Base-by-base conservation (phyloP, 2,329 filamentous ascomycete genomes). In the Fusarium napiforme region DNA sequence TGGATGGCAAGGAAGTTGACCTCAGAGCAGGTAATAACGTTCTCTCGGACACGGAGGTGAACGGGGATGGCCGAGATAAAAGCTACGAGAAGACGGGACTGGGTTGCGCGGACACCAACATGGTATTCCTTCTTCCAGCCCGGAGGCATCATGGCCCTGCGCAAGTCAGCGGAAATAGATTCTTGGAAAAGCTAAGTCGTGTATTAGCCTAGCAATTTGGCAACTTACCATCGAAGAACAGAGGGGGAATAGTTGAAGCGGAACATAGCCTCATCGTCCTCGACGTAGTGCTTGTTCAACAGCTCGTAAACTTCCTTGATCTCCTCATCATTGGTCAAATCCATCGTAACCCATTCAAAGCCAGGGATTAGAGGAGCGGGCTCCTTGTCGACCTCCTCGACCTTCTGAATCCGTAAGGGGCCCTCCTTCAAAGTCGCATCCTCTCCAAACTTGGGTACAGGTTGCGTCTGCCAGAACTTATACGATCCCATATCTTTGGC, bases 1-100 rank as follows among this genome's bases (percentile, higher is more conserved):
- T 99, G 96, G 62, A 99, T 92, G 79, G 95, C 97, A 75, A 99
- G 91, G 84, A 98, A 99, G 86, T 99, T 99, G 84, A 99, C 96
- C 82, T 99, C 96, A 55, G 93, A 95, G 75, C 93, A 92, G 71
- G 91, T 89, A 68, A 99, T 84, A 64, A 89, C 84, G 67, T 93
- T 93, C 67, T 92, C 87, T 72, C 95, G 93, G 47, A 99, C 91
- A 59, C 93, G 91, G 64, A 99, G 86, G 73, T 92, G 89, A 68
- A 96, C 92, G 2, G 96, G 96, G 50, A 98, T 93, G 76, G 95
- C 96, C 45, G 95, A 97, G 80, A 99, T 98, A 83, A 97, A 98
- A 63, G 95, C 96, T 58, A 98, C 95, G 21, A 99, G 90, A 80
- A 96, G 97, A 78, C 90, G 90, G 45, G 94, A 97, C 75, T 93